Base-by-base conservation (phyloP, 139 green algal genomes). In the Micractinium conductrix region DNA sequence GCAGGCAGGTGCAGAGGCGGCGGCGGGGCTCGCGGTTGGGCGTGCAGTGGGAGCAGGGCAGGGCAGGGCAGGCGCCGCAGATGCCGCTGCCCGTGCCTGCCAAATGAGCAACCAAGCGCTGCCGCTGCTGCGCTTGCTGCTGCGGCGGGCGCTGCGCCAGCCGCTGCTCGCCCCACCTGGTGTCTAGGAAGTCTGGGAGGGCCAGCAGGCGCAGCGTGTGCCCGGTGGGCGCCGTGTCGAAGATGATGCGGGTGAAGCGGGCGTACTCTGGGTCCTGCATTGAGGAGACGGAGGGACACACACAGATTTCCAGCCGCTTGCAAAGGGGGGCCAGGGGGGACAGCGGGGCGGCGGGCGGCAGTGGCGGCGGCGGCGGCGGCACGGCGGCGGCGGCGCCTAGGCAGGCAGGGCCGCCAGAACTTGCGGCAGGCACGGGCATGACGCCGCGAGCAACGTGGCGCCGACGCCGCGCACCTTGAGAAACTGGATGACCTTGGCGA, bases 221-320 rank as follows among this genome's bases (percentile, higher is more conserved):
- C 35, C 97, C 97, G 4, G 97, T 99, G 55, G 97, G 97, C 1
- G 97, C 97, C 4, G 97, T 99, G 93, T 99, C 97, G 88, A 99
- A 99, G 30, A 99, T 85, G 87, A 99, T 97, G 84, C 95, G 91
- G 69, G 92, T 94, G 89, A 99, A 99, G 70, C 96, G 88, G 4
- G 87, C 43, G 89, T 97, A 99, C 76, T 97, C 90, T 0, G 90
- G 90, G 38, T 88, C 83, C 82, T 98, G 94, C 38, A 97, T 84
- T 44, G 99, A 96, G 35, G 53, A 74, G 42, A 26, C 69, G 45
- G 24, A 45, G 4, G n/a, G 30, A 17, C 4, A 30, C 30, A 17
- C 22, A 30, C 10, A 9, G 30, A 17, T 71, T 40, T 17, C 2
- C n/a, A n/a, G n/a, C n/a, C n/a, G n/a, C n/a, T n/a, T n/a, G n/a